These are phyloP conservation scores for Nicotiana rustica DNA, from an alignment of 305 asterid species.

Conservation along the genomic window DNA sequence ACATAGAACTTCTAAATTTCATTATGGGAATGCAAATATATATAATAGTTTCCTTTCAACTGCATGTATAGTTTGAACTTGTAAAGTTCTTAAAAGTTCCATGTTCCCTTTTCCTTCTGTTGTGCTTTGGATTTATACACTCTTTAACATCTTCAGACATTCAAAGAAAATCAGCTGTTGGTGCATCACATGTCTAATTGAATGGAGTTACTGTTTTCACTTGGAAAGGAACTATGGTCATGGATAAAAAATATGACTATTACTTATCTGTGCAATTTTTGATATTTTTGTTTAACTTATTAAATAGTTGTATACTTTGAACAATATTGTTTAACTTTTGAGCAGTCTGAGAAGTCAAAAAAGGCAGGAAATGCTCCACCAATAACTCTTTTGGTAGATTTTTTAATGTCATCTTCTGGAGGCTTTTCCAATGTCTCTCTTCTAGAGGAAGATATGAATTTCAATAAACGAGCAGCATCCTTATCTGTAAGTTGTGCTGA, in stretches of 20 bases:
- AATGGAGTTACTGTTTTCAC: not conserved
- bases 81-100: not conserved
- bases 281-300: constrained; percentile 3
- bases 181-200: constrained; percentile 25
- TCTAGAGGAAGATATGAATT: constrained; percentile 84
- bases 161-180: constrained; percentile 24
- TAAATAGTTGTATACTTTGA: constrained; percentile 7
- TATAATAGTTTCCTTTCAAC: constrained; percentile 20
- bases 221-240: not conserved
- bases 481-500: constrained; percentile 58
- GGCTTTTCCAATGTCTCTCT: constrained; percentile 64
- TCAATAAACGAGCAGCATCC: constrained; percentile 79
- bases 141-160: constrained; percentile 21
- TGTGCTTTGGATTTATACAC: constrained; percentile 11
- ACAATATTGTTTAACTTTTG: constrained; percentile 11
- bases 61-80: not conserved
- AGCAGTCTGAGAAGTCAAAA: constrained; percentile 92
- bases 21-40: not conserved
- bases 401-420: constrained; percentile 52
- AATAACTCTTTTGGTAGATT: constrained; percentile 60
- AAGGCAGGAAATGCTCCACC: constrained; percentile 80
- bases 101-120: not conserved
- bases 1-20: constrained; percentile 8
- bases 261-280: constrained; percentile 20
- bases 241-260: not conserved